Percentiles rank a stretch among this genome's conserved stretches.
Conservation (phyloP, 2,329 filamentous ascomycete genomes). For the Phaeosphaeria sp. region DNA sequence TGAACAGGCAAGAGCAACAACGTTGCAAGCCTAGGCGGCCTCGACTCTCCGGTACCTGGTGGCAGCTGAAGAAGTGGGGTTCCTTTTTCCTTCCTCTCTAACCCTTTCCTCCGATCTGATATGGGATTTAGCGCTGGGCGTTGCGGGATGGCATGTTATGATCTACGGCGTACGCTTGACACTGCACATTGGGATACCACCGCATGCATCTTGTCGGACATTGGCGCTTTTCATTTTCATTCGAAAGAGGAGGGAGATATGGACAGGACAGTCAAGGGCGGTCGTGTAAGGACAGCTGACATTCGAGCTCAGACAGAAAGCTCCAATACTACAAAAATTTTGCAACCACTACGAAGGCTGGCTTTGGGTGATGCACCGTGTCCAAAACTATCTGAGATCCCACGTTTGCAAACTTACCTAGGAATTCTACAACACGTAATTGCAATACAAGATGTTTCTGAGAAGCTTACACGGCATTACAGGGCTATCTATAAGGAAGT, state of each 20-base stretch:
- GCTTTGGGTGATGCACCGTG: no score
- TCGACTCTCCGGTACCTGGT: background rate
- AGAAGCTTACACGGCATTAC: no score
- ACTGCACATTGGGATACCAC: constrained; percentile 23
- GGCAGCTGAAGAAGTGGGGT: constrained; percentile 8
- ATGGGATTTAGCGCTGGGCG: constrained; percentile 28
- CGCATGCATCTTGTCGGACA: constrained; percentile 7
- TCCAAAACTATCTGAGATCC: no score
- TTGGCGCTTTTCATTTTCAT: background rate
- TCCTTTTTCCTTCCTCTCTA: constrained; percentile 6
- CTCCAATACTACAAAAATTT: background rate
- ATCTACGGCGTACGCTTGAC: constrained; percentile 13
- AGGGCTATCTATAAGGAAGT: no score
- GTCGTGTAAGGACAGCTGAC: background rate
- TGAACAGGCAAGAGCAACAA: constrained; percentile 2
- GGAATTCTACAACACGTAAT: no score
- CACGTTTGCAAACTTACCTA: no score
- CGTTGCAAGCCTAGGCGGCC: background rate
- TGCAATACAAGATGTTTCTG: no score
- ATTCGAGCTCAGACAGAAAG: background rate
- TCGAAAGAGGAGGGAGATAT: background rate
- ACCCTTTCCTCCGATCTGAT: constrained; percentile 15
- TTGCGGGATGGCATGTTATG: constrained; percentile 19
- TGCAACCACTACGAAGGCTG: no score
- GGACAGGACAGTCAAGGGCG: background rate